Base-by-base conservation (phyloP, 345 rosid genomes). In the Eucalyptus curtisii region DNA sequence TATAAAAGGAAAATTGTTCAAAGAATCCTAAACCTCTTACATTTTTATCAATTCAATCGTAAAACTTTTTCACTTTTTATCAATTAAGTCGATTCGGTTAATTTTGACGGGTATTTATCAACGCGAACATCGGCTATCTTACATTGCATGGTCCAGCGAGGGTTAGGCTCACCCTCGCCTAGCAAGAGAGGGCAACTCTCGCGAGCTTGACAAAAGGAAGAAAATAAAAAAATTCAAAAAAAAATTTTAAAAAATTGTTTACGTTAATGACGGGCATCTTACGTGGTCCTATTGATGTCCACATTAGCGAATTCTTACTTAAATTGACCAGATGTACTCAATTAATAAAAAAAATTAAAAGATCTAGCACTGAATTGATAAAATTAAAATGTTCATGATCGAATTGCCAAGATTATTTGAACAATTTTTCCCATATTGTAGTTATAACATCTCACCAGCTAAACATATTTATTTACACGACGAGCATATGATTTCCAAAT, bases 101-200 rank as follows among this genome's bases (percentile, higher is more conserved):
- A 52, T 52, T 7, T 52, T 19, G 0, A 52, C 0, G 0, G 4
- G 0, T 52, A 52, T 3, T 5, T 49, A 49, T 0, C 8, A 52
- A 19, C 0, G 4, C 7, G 2, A 0, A 52, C 0, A 0, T 3
- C 4, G 7, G 0, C 0, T 7, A 0, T 52, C 0, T 19, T 52
- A 52, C 0, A 1, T 52, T 10, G 0, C 0, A 52, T 52, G 25
- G 5, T 52, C 0, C 0, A 52, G 1, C 1, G 0, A 52, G 57
- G 0, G 1, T 52, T 52, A 8, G 57, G 57, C 0, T 52, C 4
- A 0, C 5, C 2, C 57, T 20, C 57, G 0, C 57, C 57, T 20
- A 20, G 57, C 53, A 49, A 49, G 20, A 49, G 20, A 49, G 2
- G 53, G 1, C 3, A 13, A 13, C 49, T 2, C 49, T 48, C 15